phyloP scores from a whole-genome alignment of 179 eudicot species.

The Drosera spatulata region DNA sequence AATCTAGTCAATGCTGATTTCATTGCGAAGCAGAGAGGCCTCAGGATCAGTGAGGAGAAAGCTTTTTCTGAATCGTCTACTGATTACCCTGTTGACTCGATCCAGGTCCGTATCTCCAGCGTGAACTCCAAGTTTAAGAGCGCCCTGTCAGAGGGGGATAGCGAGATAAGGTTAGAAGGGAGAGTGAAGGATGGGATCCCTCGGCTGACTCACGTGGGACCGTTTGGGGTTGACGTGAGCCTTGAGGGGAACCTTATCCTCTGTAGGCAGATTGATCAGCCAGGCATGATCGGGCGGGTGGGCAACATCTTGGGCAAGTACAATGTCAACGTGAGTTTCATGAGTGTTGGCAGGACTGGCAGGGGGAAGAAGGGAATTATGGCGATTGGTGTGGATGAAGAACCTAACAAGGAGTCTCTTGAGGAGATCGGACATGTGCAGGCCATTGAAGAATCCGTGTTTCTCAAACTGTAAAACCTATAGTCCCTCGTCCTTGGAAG shows the following conservation, averaged over 20 bases:
- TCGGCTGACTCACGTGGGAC: constrained; percentile 56
- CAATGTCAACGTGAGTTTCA: constrained; percentile 68
- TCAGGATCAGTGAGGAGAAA: constrained; percentile 59
- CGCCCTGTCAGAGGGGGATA: constrained; percentile 28
- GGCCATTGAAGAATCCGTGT: constrained; percentile 78
- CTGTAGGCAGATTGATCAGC: constrained; percentile 70
- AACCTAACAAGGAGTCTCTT: constrained; percentile 45
- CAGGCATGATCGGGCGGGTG: constrained; percentile 74
- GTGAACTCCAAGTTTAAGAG: constrained; percentile 53
- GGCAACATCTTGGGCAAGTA: constrained; percentile 57
- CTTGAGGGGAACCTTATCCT: constrained; percentile 68
- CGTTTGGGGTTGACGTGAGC: constrained; percentile 68
- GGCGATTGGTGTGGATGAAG: constrained; percentile 88
- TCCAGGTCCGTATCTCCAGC: constrained; percentile 43
- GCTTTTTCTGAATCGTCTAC: constrained; percentile 28
- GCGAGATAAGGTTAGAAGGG: constrained; percentile 49
- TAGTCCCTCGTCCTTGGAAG: not conserved
- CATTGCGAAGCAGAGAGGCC: constrained; percentile 63
- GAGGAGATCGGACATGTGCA: constrained; percentile 57
- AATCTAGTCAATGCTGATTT: constrained; percentile 82
- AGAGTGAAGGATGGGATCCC: constrained; percentile 61
- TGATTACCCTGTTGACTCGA: constrained; percentile 52
- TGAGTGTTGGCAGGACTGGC: constrained; percentile 72
- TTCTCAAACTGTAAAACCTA: constrained; percentile 36
- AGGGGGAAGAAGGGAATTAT: constrained; percentile 54